Evolutionary conservation across 305 asterid genomes (phyloP), one percentile per base, ranked within the genome.

Genomic region (Fraxinus baroniana): DNA sequence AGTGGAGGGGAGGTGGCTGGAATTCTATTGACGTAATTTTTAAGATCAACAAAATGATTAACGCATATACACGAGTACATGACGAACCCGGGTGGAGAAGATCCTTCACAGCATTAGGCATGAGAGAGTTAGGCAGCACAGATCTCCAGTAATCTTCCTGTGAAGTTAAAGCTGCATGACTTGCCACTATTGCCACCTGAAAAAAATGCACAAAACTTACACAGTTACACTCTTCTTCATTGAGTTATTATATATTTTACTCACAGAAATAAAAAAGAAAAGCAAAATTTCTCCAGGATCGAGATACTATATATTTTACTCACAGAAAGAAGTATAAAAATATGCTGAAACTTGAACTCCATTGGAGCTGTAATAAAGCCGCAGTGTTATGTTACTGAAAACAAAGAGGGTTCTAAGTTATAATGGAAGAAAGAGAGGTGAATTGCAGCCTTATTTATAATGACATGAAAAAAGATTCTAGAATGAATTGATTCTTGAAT

Each of bases 141-240:
- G 95, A 86, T 17, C 88, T 90, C 99, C 99, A 95, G 79, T 91
- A 94, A 3, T 64, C 86, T 81, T 86, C 92, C 1, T 64, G 73
- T 32, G 94, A 76, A 81, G 92, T 79, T 81, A 87, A 52, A 84
- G 87, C 92, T 86, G 91, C 95, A 86, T 92, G 91, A 89, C 94
- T 90, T 55, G 79, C 91, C 18, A 90, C 92, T n/a, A 86, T 10
- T 55, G 90, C 93, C 84, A 91, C 84, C 99, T 94, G 89, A 26
- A 26, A 57, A 7, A 76, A 78, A 46, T n/a, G 8, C 18, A 44
- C 8, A 7, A 68, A 33, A 74, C 33, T n/a, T n/a, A n/a, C n/a
- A 26, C 28, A 26, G 0, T 2, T 41, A 41, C 3, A 41, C 4
- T 41, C 15, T 41, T 41, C 52, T 41, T 41, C 52, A 2, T 41